A percentile compares a stretch with the other conserved stretches of the same genome.
Evolutionary conservation across 1,284 basidiomycete genomes (phyloP).

Genomic region (Heterobasidion irregulare): DNA sequence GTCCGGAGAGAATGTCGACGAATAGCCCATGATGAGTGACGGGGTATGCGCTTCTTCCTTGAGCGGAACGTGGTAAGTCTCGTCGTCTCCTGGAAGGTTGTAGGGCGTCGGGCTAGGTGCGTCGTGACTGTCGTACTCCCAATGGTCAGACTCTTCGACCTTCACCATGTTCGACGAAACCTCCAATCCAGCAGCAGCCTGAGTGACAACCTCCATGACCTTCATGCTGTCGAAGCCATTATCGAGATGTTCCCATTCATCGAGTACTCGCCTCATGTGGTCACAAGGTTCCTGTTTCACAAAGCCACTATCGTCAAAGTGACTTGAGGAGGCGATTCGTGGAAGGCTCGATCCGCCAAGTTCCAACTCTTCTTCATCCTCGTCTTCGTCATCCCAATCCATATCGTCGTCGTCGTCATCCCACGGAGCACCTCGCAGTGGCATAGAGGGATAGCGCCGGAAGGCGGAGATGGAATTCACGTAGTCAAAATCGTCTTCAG

Average conservation of each 20-base stretch:
- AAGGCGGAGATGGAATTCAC: slow-evolving; percentile 33
- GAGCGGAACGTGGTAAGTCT: slow-evolving; percentile 21
- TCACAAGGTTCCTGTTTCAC: slow-evolving; percentile 51
- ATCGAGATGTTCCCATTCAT: slow-evolving; percentile 54
- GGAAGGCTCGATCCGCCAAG: slow-evolving; percentile 2
- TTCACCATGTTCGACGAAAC: slow-evolving; percentile 24
- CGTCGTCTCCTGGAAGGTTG: slow-evolving; percentile 18
- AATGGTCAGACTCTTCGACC: slow-evolving; percentile 35
- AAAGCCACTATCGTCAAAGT: slow-evolving; percentile 23
- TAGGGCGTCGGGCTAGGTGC: slow-evolving; percentile 2
- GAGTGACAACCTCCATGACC: slow-evolving; percentile 30
- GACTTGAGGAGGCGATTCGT: slow-evolving; percentile 28
- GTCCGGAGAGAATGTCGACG: not conserved
- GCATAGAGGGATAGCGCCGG: slow-evolving; percentile 20
- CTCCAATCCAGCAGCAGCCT: slow-evolving; percentile 25
- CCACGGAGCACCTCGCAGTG: slow-evolving; percentile 9
- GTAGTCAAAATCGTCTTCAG: slow-evolving; percentile 42
- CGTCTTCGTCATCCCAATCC: slow-evolving; percentile 19
- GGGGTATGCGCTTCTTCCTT: slow-evolving; percentile 19
- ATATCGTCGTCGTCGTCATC: slow-evolving; percentile 17
- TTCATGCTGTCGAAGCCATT: slow-evolving; percentile 13
- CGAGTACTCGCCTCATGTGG: slow-evolving; percentile 37
- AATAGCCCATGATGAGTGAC: not conserved
- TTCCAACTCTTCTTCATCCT: slow-evolving; percentile 16
- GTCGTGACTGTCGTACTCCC: slow-evolving; percentile 28